phyloP scores from a whole-genome alignment of 495 filamentous ascomycete species.

The Annulohypoxylon bovei region DNA sequence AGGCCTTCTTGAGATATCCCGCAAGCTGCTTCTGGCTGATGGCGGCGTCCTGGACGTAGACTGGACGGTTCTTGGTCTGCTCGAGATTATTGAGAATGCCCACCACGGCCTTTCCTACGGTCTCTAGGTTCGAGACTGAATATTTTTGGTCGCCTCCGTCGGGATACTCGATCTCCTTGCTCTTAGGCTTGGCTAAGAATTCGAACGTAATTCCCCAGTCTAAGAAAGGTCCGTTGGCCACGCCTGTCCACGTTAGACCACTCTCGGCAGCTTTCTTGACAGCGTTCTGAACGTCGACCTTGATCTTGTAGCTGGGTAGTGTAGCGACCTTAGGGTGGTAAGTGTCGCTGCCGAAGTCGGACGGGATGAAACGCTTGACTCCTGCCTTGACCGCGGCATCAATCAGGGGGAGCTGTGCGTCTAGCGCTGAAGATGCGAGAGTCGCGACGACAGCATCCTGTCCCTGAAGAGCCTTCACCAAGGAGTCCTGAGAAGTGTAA shows the following conservation, averaged over 20 bases:
- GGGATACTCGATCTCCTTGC: constrained; percentile 49
- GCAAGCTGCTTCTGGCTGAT: constrained; percentile 59
- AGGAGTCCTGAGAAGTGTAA: constrained; percentile 57
- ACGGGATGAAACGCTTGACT: constrained; percentile 64
- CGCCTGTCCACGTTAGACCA: constrained; percentile 56
- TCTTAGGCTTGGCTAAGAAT: constrained; percentile 53
- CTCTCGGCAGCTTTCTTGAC: constrained; percentile 52
- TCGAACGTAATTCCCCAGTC: constrained; percentile 56
- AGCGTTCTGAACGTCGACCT: constrained; percentile 54
- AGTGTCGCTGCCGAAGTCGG: constrained; percentile 63
- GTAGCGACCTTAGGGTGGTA: constrained; percentile 44
- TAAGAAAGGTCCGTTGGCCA: constrained; percentile 60
- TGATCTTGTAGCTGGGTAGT: constrained; percentile 57
- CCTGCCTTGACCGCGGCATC: constrained; percentile 61
- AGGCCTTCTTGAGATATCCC: constrained; percentile 50
- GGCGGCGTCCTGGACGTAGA: constrained; percentile 54
- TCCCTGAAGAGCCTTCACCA: constrained; percentile 54
- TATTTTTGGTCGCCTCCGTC: constrained; percentile 58
- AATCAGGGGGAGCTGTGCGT: constrained; percentile 53
- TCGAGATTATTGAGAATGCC: constrained; percentile 56
- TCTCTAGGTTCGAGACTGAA: constrained; percentile 54
- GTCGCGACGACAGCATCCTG: constrained; percentile 62
- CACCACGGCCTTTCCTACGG: constrained; percentile 55
- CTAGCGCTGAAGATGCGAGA: constrained; percentile 21
- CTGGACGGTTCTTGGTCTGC: constrained; percentile 59